These are phyloP conservation scores for Trypanosoma boissoni DNA, from an alignment of 208 protist species.

Conservation along the genomic window DNA sequence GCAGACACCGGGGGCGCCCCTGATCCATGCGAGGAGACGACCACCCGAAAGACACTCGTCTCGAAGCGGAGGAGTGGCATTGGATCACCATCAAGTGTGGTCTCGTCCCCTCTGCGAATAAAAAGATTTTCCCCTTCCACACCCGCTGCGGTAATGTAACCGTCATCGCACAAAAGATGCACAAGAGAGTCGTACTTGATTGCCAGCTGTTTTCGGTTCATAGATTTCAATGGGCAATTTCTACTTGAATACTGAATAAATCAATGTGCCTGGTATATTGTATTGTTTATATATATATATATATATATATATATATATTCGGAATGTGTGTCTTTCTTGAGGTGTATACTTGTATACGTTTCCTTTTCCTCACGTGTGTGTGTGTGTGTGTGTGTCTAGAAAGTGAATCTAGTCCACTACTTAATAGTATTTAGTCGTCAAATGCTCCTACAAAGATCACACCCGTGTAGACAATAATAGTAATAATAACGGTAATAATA, in stretches of 20 bases:
- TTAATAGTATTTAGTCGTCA: no score
- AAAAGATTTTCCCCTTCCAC: slow-evolving; percentile 45
- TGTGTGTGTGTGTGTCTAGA: no score
- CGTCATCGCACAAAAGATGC: slow-evolving; percentile 62
- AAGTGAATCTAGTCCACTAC: no score
- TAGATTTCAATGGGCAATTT: slow-evolving; percentile 7
- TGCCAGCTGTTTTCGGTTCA: slow-evolving; percentile 49
- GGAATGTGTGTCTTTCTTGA: slow-evolving; percentile 4
- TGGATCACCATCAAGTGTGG: slow-evolving; percentile 37
- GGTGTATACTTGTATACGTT: not conserved
- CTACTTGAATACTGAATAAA: not conserved
- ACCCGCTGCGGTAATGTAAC: slow-evolving; percentile 54
- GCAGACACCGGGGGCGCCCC: not conserved
- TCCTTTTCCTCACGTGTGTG: no score
- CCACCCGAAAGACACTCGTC: slow-evolving; percentile 53
- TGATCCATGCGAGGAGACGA: slow-evolving; percentile 31
- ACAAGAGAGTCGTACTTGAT: slow-evolving; percentile 57
- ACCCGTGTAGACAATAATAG: no score
- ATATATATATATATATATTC: slow-evolving; percentile 4
- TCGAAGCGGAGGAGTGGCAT: slow-evolving; percentile 59
- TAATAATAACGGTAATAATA: no score
- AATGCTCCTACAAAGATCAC: no score
- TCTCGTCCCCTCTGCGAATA: slow-evolving; percentile 34
- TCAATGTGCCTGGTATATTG: no score
- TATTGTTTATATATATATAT: not conserved